These are phyloP conservation scores for Insectozyma bohioensis DNA, from an alignment of 1,139 yeast genomes.

Conservation along the genomic window DNA sequence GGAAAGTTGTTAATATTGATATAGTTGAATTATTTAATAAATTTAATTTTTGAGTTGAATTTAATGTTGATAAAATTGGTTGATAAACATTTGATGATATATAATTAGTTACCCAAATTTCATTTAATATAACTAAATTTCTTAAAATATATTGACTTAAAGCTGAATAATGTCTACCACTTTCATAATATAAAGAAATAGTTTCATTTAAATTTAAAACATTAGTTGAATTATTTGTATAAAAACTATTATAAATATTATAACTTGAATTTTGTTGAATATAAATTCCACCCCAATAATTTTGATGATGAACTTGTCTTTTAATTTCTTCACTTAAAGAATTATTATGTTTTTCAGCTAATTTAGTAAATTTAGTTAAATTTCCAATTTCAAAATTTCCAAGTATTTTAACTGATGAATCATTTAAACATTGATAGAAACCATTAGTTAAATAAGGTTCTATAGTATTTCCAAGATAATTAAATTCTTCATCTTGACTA, in stretches of 20 bases:
- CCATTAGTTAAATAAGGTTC: conserved; percentile 34
- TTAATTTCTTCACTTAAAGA: conserved; percentile 33
- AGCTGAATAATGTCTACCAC: conserved; percentile 54
- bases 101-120: conserved; percentile 20
- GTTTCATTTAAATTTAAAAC: conserved; percentile 18
- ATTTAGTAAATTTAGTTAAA: conserved; percentile 24
- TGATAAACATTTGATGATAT: conserved; percentile 26
- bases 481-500: conserved; percentile 38
- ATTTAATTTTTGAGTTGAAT: conserved; percentile 14
- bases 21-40: conserved; percentile 19
- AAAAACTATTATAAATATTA: conserved; percentile 31
- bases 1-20: conserved; percentile 21
- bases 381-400: conserved; percentile 44
- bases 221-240: conserved; percentile 20
- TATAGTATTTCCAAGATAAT: conserved; percentile 19
- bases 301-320: conserved; percentile 44
- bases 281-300: conserved; percentile 56
- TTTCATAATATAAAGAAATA: conserved; percentile 43
- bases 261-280: conserved; percentile 46
- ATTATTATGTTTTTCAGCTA: conserved; percentile 32
- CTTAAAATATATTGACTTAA: conserved; percentile 41
- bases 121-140: conserved; percentile 30
- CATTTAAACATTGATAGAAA: conserved; percentile 21
- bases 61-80: conserved; percentile 15
- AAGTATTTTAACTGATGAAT: conserved; percentile 17